Conservation (phyloP, 768 basidiomycete species). For the Lactarius akahatsu region DNA sequence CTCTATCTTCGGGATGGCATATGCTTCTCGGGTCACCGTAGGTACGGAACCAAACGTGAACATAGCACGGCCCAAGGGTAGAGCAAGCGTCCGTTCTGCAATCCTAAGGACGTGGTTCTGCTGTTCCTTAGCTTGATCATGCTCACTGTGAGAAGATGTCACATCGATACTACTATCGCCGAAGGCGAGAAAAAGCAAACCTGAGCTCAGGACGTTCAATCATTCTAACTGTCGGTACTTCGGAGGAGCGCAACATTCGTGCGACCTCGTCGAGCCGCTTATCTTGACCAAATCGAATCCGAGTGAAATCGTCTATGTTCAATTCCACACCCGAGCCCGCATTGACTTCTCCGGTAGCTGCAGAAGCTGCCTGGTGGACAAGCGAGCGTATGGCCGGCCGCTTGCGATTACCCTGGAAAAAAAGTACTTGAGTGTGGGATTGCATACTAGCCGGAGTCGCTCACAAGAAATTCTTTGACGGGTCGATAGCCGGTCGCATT, state of each 20-base stretch:
- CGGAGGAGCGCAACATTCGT: conserved; percentile 83
- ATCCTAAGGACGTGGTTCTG: conserved; percentile 78
- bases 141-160: conserved; percentile 55
- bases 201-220: conserved; percentile 69
- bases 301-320: conserved; percentile 68
- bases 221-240: conserved; percentile 59
- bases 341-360: conserved; percentile 55
- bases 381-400: conserved; percentile 22
- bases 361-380: conserved; percentile 29
- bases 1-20: conserved; percentile 76
- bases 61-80: conserved; percentile 88
- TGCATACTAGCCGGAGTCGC: conserved; percentile 29
- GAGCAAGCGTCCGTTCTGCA: conserved; percentile 83
- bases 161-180: conserved; percentile 1
- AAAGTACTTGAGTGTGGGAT: background rate
- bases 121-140: conserved; percentile 83
- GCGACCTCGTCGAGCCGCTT: conserved; percentile 88
- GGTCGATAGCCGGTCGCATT: conserved; percentile 56
- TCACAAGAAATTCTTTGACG: conserved; percentile 57
- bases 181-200: conserved; percentile 41
- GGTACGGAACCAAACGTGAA: conserved; percentile 86
- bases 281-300: conserved; percentile 88
- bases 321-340: conserved; percentile 70
- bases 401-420: conserved; percentile 16
- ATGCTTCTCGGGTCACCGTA: conserved; percentile 73